Evolutionary conservation across 805 yeast genomes (phyloP).

Genomic region (Ogataea degrootiae): DNA sequence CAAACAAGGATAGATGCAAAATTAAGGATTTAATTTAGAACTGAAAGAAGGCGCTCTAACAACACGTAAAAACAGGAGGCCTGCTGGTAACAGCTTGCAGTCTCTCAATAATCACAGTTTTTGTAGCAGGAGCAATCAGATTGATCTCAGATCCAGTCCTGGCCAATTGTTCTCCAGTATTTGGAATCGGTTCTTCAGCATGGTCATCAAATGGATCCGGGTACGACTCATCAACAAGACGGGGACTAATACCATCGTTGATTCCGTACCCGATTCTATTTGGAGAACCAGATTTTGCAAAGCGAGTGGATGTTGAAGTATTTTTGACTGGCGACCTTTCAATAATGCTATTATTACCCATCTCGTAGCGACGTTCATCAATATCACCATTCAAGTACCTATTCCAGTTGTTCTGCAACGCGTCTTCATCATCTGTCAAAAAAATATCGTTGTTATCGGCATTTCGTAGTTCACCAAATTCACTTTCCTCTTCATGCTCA

Average conservation of each 20-base stretch:
- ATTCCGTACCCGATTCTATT: too few species aligned
- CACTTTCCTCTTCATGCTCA: neutral
- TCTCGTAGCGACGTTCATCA: slow-evolving; percentile 22
- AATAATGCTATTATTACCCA: slow-evolving; percentile 8
- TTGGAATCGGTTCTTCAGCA: neutral
- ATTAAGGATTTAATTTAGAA: neutral
- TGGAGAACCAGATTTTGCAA: too few species aligned
- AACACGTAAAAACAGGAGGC: slow-evolving; percentile 69
- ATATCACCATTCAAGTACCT: slow-evolving; percentile 27
- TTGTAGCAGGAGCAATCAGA: slow-evolving; percentile 26
- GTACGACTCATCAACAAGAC: neutral
- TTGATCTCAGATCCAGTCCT: neutral
- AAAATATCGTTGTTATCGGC: too few species aligned
- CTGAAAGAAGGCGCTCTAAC: slow-evolving; percentile 27
- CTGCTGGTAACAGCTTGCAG: slow-evolving; percentile 48
- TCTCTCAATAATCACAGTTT: slow-evolving; percentile 55
- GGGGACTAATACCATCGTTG: too few species aligned
- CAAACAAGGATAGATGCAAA: too few species aligned
- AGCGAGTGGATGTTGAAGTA: too few species aligned
- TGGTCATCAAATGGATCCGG: neutral
- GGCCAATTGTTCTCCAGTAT: neutral
- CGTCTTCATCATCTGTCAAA: neutral
- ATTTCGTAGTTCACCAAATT: too few species aligned
- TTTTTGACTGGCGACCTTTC: slow-evolving; percentile 7
- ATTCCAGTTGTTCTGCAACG: slow-evolving; percentile 27